A percentile compares a stretch with the other conserved stretches of the same genome.
Evolutionary conservation across 176 grass and related monocot species (phyloP).

Genomic region (Cocos nucifera): DNA sequence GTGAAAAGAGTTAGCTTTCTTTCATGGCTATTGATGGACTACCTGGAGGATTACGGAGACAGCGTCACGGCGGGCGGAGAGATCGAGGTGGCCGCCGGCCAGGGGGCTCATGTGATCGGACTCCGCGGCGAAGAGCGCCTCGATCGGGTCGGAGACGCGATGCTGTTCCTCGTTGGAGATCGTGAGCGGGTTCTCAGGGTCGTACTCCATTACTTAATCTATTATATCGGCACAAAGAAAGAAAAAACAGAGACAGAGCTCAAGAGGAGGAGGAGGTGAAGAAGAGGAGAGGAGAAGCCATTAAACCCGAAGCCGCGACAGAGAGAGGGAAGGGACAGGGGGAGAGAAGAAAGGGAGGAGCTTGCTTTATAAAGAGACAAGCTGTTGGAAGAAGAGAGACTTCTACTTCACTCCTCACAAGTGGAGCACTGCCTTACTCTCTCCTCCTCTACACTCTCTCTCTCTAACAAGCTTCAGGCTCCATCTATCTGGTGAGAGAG

Average conservation of each 20-base stretch:
- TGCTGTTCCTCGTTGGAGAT: slow-evolving; percentile 15
- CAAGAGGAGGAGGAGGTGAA: background rate
- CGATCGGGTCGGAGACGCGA: slow-evolving; percentile 31
- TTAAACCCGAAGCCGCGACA: background rate
- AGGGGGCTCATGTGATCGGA: slow-evolving; percentile 35
- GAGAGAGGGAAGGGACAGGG: background rate
- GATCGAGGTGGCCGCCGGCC: slow-evolving; percentile 12
- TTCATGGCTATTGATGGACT: background rate
- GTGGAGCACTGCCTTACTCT: background rate
- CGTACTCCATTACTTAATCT: slow-evolving; percentile 21
- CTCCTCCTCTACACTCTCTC: too few relatives aligned
- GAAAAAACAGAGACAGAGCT: background rate
- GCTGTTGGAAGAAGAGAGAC: slow-evolving; percentile 8
- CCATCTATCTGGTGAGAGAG: too few relatives aligned
- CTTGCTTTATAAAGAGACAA: too few relatives aligned
- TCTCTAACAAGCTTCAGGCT: too few relatives aligned
- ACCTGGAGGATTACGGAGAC: slow-evolving; percentile 72
- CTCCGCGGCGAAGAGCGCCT: slow-evolving; percentile 41
- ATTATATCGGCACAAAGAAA: too few relatives aligned
- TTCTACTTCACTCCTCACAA: slow-evolving; percentile 28
- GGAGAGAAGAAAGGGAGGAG: slow-evolving; percentile 12
- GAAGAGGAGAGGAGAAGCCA: background rate
- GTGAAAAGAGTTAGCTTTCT: too few relatives aligned
- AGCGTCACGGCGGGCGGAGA: slow-evolving; percentile 37
- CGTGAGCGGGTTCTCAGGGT: slow-evolving; percentile 92